A percentile compares a stretch with the other conserved stretches of the same genome.
These are phyloP conservation scores for Mimosa pudica DNA, from an alignment of 306 rosid species.

Conservation along the genomic window DNA sequence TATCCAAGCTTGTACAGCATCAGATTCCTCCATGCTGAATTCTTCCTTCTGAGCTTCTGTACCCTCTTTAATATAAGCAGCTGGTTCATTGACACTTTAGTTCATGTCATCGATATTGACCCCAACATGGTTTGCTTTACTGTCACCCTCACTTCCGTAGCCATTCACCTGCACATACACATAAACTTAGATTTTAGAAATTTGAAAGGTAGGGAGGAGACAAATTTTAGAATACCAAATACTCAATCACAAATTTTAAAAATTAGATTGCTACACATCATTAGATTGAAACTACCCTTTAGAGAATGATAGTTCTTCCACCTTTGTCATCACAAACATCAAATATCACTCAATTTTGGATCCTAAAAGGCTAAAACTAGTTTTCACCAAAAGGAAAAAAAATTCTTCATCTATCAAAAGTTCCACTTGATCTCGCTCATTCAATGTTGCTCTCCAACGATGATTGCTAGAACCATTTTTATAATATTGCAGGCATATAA, in stretches of 20 bases:
- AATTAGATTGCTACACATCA: background rate
- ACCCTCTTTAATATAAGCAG: too few relatives aligned
- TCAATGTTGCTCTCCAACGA: background rate
- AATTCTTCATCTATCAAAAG: background rate
- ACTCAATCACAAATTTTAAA: too few relatives aligned
- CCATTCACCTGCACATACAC: conserved; percentile 46
- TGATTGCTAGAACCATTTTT: background rate
- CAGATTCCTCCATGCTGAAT: too few relatives aligned
- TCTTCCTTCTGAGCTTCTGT: too few relatives aligned
- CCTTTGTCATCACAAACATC: background rate
- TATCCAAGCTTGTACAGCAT: too few relatives aligned
- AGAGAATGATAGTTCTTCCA: background rate
- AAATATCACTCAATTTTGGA: background rate
- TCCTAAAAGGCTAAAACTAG: background rate
- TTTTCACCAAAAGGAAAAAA: background rate
- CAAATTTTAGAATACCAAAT: too few relatives aligned
- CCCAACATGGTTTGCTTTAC: conserved; percentile 62
- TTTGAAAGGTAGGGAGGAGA: too few relatives aligned
- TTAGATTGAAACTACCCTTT: background rate
- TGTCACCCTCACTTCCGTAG: conserved; percentile 12
- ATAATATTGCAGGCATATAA: background rate
- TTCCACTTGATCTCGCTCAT: background rate
- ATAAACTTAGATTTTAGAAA: background rate
- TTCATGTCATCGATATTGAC: conserved; percentile 41
- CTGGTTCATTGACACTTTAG: too few relatives aligned